phyloP scores from a whole-genome alignment of 2,329 filamentous ascomycete species.

The Penicillium olsonii region DNA sequence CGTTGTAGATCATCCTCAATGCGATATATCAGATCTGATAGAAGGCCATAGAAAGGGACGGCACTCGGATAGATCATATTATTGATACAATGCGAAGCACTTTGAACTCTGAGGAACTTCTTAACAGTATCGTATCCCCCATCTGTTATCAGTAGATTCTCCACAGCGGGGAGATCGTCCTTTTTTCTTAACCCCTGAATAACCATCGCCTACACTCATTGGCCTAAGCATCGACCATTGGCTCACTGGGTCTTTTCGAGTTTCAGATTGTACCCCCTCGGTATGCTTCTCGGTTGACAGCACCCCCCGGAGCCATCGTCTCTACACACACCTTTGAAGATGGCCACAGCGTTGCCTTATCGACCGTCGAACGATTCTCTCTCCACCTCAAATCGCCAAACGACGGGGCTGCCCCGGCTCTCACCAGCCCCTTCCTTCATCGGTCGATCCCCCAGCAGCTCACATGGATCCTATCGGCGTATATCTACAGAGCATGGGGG shows the following conservation, averaged over 20 bases:
- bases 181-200: slow-evolving; percentile 22
- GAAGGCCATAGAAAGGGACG: slow-evolving; percentile 1
- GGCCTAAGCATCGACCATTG: slow-evolving; percentile 12
- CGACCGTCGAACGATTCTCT: slow-evolving; percentile 50
- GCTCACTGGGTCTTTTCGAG: slow-evolving; percentile 1
- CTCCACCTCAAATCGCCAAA: slow-evolving; percentile 50
- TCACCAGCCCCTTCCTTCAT: slow-evolving; percentile 62
- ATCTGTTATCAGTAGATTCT: slow-evolving; percentile 26
- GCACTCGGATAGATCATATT: neutral
- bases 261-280: slow-evolving; percentile 6
- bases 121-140: neutral
- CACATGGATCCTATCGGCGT: slow-evolving; percentile 39
- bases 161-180: slow-evolving; percentile 31
- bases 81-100: neutral
- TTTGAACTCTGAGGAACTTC: neutral
- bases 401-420: slow-evolving; percentile 56
- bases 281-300: slow-evolving; percentile 18
- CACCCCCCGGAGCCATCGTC: slow-evolving; percentile 20
- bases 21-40: slow-evolving; percentile 1
- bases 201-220: slow-evolving; percentile 13
- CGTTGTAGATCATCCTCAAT: neutral
- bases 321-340: slow-evolving; percentile 25
- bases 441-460: slow-evolving; percentile 53
- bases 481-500: slow-evolving; percentile 44
- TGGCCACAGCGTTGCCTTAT: slow-evolving; percentile 41